These are phyloP conservation scores for Alectoria sarmentosa DNA, from an alignment of 495 filamentous ascomycete species.

Conservation along the genomic window DNA sequence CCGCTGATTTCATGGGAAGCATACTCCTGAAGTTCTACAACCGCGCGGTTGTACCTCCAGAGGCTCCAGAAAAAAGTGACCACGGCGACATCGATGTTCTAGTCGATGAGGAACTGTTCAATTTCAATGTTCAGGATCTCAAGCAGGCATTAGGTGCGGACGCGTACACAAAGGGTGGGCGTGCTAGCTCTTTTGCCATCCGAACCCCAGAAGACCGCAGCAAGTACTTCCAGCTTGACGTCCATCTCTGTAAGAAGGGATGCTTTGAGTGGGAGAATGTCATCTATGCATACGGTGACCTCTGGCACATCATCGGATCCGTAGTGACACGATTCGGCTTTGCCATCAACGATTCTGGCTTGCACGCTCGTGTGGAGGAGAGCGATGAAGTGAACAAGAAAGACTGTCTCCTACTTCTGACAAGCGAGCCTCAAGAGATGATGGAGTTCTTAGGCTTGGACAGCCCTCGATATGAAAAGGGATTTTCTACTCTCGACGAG, in stretches of 20 bases:
- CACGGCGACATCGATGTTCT: conserved; percentile 55
- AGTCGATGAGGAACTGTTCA: conserved; percentile 34
- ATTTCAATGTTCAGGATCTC: conserved; percentile 4
- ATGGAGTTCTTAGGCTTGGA: conserved; percentile 53
- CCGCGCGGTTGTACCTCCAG: conserved; percentile 40
- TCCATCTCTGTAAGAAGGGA: conserved; percentile 36
- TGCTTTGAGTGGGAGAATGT: too few species aligned
- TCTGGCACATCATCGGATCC: too few species aligned
- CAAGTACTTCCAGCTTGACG: conserved; percentile 53
- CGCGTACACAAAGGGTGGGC: neutral
- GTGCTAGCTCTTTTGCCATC: conserved; percentile 36
- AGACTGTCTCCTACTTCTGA: conserved; percentile 47
- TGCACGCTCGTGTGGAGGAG: conserved; percentile 52
- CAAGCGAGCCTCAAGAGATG: conserved; percentile 40
- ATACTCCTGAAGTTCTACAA: conserved; percentile 33
- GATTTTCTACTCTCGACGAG: conserved; percentile 42
- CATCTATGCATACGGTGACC: too few species aligned
- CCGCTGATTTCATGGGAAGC: neutral
- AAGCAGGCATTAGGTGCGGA: conserved; percentile 17
- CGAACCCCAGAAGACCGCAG: conserved; percentile 34
- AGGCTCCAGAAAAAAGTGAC: conserved; percentile 45
- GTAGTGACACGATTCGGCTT: too few species aligned
- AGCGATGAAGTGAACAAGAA: conserved; percentile 49
- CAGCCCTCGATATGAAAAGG: conserved; percentile 33
- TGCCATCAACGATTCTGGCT: conserved; percentile 46